These are phyloP conservation scores for Stenocarpella maydis DNA, from an alignment of 2,329 filamentous ascomycete genomes.

Conservation along the genomic window DNA sequence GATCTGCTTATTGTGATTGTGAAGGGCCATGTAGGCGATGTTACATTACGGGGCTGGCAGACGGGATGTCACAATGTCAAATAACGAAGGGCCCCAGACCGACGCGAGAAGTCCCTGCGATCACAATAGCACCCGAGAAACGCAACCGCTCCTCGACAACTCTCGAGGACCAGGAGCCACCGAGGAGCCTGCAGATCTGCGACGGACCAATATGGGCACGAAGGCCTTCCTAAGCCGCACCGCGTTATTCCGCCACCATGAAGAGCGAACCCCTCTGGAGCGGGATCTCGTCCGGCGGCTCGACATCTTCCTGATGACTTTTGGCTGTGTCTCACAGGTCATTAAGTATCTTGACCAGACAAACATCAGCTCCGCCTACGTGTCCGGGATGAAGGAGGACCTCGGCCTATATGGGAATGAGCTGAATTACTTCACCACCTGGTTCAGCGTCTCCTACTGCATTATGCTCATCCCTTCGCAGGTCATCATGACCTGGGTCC, in stretches of 20 bases:
- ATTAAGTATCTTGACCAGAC: slow-evolving; percentile 46
- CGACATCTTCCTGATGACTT: slow-evolving; percentile 48
- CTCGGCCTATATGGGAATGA: slow-evolving; percentile 43
- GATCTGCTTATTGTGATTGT: not conserved
- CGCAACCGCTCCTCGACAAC: slow-evolving; percentile 13
- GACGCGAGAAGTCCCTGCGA: not conserved
- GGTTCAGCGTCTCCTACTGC: slow-evolving; percentile 47
- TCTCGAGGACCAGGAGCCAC: not conserved
- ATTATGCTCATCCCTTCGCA: slow-evolving; percentile 48
- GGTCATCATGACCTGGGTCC: slow-evolving; percentile 48
- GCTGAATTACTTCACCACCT: slow-evolving; percentile 44
- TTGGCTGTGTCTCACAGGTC: slow-evolving; percentile 47
- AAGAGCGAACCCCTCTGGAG: slow-evolving; percentile 43
- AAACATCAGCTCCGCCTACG: slow-evolving; percentile 49
- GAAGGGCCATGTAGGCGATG: not conserved
- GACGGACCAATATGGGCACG: slow-evolving; percentile 5
- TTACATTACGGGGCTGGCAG: slow-evolving; percentile 7
- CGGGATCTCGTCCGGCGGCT: slow-evolving; percentile 44
- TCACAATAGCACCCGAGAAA: slow-evolving; percentile 12
- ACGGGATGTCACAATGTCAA: slow-evolving; percentile 23
- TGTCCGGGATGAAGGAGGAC: slow-evolving; percentile 50
- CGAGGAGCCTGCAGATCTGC: not conserved
- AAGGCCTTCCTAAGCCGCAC: slow-evolving; percentile 14
- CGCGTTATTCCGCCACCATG: slow-evolving; percentile 28
- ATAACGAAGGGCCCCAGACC: slow-evolving; percentile 14